phyloP scores from a whole-genome alignment of 192 early-diverging fungal species.

The Coemansia reversa region DNA sequence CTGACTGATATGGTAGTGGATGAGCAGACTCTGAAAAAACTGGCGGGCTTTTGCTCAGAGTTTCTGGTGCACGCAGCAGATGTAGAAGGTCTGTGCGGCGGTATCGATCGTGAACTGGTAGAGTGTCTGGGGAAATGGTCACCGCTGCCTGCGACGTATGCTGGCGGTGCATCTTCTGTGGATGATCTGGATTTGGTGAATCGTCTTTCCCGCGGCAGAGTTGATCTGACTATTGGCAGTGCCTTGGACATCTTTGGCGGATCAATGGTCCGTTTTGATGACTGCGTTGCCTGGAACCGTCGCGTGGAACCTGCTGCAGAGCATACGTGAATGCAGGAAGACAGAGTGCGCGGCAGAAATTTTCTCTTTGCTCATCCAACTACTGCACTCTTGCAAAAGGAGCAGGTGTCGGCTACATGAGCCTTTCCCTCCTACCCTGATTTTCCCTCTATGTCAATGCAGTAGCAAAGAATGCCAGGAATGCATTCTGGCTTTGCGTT shows the following conservation, averaged over 20 bases:
- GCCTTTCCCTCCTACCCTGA: neutral
- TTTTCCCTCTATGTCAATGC: neutral
- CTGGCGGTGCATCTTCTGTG: constrained; percentile 72
- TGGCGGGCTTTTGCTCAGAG: constrained; percentile 74
- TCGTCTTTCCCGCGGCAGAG: constrained; percentile 70
- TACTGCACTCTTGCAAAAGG: neutral
- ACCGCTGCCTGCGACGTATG: constrained; percentile 90
- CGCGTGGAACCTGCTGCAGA: neutral
- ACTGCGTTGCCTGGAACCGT: constrained; percentile 76
- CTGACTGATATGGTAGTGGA: constrained; percentile 84
- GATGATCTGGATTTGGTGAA: constrained; percentile 79
- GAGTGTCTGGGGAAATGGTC: constrained; percentile 76
- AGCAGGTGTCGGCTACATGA: neutral
- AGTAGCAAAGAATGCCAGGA: neutral
- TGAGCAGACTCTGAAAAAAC: constrained; percentile 55
- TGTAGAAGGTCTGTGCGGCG: constrained; percentile 94
- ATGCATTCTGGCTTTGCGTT: neutral
- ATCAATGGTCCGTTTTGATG: constrained; percentile 70
- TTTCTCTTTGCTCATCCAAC: neutral
- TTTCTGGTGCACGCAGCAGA: constrained; percentile 98
- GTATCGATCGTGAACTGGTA: constrained; percentile 89
- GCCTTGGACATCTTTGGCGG: constrained; percentile 99
- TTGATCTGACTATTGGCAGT: constrained; percentile 94
- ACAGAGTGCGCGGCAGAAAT: neutral
- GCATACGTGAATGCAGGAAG: neutral